Conservation (phyloP, 2,329 filamentous ascomycete genomes). For the Diplocarpon rosae region DNA sequence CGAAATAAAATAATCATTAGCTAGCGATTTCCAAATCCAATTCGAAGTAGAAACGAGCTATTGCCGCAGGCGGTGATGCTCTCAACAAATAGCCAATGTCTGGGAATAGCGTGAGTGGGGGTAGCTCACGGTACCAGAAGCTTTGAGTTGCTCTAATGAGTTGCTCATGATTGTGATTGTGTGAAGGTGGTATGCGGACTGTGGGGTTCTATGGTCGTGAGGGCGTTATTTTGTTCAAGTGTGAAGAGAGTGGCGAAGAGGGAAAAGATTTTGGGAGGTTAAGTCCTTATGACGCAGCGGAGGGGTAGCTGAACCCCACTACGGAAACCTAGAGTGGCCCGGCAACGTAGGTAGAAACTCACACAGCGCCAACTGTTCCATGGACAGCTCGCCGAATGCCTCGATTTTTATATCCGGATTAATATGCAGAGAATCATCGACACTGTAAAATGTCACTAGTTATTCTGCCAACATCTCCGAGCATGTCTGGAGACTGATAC, state of each 20-base stretch:
- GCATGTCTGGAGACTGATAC: neutral
- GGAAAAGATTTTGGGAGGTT: too few species aligned
- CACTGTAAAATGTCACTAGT: too few species aligned
- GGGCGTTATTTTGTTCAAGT: too few species aligned
- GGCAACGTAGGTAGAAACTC: too few species aligned
- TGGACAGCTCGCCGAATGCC: too few species aligned
- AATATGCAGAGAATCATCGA: too few species aligned
- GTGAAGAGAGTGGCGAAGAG: too few species aligned
- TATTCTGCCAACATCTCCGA: too few species aligned
- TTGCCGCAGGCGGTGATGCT: neutral
- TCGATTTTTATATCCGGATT: too few species aligned
- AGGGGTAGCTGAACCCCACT: neutral
- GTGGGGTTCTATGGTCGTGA: too few species aligned
- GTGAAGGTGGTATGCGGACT: neutral
- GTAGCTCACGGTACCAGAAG: constrained; percentile 79
- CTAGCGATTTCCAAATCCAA: constrained; percentile 4
- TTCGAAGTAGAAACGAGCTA: neutral
- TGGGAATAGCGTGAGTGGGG: constrained; percentile 13
- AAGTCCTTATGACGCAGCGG: too few species aligned
- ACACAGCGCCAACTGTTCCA: too few species aligned
- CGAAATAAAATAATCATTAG: constrained; percentile 14
- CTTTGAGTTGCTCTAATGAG: constrained; percentile 95
- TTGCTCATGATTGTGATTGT: constrained; percentile 52
- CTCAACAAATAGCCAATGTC: constrained; percentile 8
- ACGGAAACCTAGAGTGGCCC: neutral